Base-by-base conservation (phyloP, 1,284 basidiomycete species). In the Bondarzewia mesenterica region DNA sequence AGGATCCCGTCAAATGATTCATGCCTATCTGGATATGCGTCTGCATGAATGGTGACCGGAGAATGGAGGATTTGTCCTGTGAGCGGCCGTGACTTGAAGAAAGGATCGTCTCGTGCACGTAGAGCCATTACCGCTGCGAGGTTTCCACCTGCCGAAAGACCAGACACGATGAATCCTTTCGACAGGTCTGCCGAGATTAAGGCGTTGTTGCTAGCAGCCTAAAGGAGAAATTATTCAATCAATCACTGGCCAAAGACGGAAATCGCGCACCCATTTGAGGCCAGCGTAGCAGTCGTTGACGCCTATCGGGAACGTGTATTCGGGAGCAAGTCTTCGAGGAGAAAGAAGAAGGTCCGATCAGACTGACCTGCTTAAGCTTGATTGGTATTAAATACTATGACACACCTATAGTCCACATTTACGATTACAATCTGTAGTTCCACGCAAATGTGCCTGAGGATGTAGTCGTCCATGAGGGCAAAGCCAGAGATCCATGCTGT, bases 121-220 rank as follows among this genome's bases (percentile, higher is more conserved):
- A 49, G 50, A 7, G 53, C 45, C 7, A 53, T 14, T 2, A 46
- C 52, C 7, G 57, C 50, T n/a, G 55, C 51, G 22, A 55, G 26
- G 25, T 53, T 53, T 23, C 47, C 53, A 16, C 55, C 55, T 6
- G 55, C 50, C 39, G 55, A 57, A 8, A 35, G 23, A 10, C 55
- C 55, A 7, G 29, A 48, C 10, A 57, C 36, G 25, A 57, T 50
- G 39, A 57, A 51, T 8, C 55, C 55, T 20, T 53, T 51, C 12
- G 20, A 10, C 5, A 47, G 36, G 23, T 48, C 41, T 2, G 47
- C 50, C 12, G 23, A 26, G 14, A 57, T 26, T 14, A 16, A 18
- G 15, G 23, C 47, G 8, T n/a, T 21, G 38, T 46, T 46, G 7
- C 25, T 16, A 10, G 38, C 45, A 27, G 39, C 46, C 27, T 48